Evolutionary conservation across 2,329 filamentous ascomycete genomes (phyloP).

Genomic region (Fusarium tjaetaba): DNA sequence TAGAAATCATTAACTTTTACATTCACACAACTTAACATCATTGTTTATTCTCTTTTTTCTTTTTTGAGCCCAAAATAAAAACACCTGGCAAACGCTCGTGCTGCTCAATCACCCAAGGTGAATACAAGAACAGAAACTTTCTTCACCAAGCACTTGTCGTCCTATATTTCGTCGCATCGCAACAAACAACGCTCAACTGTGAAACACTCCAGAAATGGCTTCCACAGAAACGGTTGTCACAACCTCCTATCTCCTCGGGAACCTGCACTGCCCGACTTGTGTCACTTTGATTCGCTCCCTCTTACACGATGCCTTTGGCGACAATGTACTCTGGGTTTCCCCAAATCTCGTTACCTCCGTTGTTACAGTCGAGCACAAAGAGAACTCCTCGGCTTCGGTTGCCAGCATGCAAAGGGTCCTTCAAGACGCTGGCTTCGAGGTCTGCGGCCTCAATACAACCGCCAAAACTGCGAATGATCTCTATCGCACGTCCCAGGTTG

Average conservation of each 20-base stretch:
- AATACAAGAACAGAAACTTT: slow-evolving; percentile 3
- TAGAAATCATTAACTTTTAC: slow-evolving; percentile 6
- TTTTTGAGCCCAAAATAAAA: not conserved
- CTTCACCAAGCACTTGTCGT: slow-evolving; percentile 3
- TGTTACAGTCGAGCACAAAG: slow-evolving; percentile 67
- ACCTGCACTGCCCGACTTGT: slow-evolving; percentile 83
- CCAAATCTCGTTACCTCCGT: slow-evolving; percentile 77
- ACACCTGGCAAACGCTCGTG: not conserved
- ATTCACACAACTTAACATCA: not conserved
- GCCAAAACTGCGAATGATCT: slow-evolving; percentile 46
- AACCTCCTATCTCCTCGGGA: slow-evolving; percentile 74
- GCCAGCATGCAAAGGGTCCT: slow-evolving; percentile 59
- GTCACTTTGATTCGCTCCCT: slow-evolving; percentile 71
- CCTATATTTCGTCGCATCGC: not conserved
- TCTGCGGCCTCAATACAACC: slow-evolving; percentile 59
- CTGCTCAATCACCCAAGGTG: not conserved
- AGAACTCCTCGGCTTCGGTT: slow-evolving; percentile 54
- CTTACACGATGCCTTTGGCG: slow-evolving; percentile 58
- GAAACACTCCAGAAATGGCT: slow-evolving; percentile 40
- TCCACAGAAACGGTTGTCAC: slow-evolving; percentile 50
- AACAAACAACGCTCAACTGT: not conserved
- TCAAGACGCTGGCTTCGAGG: slow-evolving; percentile 67
- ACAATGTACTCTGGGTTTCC: slow-evolving; percentile 67
- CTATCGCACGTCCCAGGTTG: slow-evolving; percentile 34
- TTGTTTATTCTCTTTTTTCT: not conserved